Conservation (phyloP, 2,329 filamentous ascomycete genomes). For the Colletotrichum sp. region DNA sequence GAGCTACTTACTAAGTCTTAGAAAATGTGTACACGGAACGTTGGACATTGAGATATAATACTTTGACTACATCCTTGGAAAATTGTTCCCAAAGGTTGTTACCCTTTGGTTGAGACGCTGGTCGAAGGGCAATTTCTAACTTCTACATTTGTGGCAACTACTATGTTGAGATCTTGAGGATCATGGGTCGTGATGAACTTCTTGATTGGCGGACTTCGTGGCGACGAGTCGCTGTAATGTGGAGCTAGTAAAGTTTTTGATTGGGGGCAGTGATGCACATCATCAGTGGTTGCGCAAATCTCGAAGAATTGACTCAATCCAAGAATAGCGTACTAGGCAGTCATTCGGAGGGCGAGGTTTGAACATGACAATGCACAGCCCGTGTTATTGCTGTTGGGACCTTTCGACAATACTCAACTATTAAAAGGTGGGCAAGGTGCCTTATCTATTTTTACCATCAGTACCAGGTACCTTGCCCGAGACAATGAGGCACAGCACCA, state of each 20-base stretch:
- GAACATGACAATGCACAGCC: not conserved
- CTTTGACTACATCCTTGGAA: not conserved
- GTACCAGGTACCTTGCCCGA: not conserved
- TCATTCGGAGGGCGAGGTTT: not conserved
- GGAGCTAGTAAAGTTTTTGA: accelerated
- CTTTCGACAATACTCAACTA: not conserved
- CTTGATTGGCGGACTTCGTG: not conserved
- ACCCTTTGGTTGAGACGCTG: not conserved
- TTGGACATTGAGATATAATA: not conserved
- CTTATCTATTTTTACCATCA: not conserved
- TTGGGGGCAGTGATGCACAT: not conserved
- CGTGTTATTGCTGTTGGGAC: not conserved
- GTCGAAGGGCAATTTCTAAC: not conserved
- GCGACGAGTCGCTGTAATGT: not conserved
- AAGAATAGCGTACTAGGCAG: not conserved
- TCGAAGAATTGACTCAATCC: not conserved
- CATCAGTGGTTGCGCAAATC: not conserved
- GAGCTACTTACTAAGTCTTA: not conserved
- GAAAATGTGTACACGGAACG: not conserved
- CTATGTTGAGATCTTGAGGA: accelerated
- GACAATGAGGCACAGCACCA: not conserved
- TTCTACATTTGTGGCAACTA: not conserved
- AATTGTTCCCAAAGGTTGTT: not conserved
- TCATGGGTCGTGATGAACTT: not conserved
- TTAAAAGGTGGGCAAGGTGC: too few species aligned